These are phyloP conservation scores for Escovopsis weberi DNA, from an alignment of 2,329 filamentous ascomycete genomes.

Conservation along the genomic window DNA sequence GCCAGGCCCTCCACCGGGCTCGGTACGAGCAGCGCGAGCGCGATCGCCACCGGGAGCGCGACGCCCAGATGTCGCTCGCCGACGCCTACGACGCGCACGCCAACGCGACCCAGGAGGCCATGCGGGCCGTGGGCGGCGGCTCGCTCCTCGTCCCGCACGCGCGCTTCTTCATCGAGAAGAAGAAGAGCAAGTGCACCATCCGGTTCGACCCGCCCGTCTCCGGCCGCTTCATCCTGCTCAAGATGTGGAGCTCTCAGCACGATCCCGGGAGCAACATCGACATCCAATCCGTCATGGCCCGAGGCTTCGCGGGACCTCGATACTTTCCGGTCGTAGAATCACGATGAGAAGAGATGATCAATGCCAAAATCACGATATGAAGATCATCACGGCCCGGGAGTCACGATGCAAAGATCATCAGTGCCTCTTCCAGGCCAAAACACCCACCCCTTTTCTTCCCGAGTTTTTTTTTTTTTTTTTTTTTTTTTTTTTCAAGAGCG, in stretches of 20 bases:
- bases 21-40: constrained; percentile 1
- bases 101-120: constrained; percentile 39
- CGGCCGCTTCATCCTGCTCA: constrained; percentile 71
- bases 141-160: constrained; percentile 59
- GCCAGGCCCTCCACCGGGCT: constrained; percentile 8
- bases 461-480: too few relatives aligned
- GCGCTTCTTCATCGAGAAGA: constrained; percentile 68
- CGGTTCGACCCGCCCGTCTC: constrained; percentile 72
- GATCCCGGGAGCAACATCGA: constrained; percentile 62
- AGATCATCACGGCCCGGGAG: neutral
- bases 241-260: constrained; percentile 71
- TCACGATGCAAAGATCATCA: too few relatives aligned
- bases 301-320: constrained; percentile 73
- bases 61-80: constrained; percentile 14
- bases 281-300: constrained; percentile 70
- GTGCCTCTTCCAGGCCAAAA: too few relatives aligned
- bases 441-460: too few relatives aligned
- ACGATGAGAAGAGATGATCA: constrained; percentile 24
- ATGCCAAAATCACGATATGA: neutral
- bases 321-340: constrained; percentile 62
- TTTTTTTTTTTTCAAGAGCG: too few relatives aligned
- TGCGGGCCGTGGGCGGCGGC: constrained; percentile 36
- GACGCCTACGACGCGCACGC: constrained; percentile 33
- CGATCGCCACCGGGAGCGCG: constrained; percentile 7
- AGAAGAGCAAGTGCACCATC: constrained; percentile 75